Evolutionary conservation across 169 alveolate species (phyloP).

Genomic region (Plasmodium cynomolgi): DNA sequence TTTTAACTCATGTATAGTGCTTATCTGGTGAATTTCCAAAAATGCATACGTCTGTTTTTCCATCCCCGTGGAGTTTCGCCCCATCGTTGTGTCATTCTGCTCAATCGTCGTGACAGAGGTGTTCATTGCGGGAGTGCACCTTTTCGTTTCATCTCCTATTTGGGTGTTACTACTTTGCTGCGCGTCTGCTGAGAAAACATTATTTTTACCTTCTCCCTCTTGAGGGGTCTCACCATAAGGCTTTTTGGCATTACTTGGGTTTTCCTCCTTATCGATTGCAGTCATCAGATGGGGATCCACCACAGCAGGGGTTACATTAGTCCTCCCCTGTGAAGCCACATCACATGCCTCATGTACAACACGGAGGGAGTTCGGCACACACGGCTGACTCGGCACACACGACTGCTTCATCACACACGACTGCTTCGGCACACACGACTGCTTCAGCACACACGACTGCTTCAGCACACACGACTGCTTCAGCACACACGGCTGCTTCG

Average conservation of each 20-base stretch:
- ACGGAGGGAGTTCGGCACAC: too few relatives aligned
- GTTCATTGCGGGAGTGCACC: neutral
- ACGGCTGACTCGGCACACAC: too few relatives aligned
- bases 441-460: too few relatives aligned
- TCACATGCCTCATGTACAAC: too few relatives aligned
- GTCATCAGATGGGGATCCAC: neutral
- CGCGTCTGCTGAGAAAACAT: neutral
- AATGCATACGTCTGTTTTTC: slow-evolving; percentile 32
- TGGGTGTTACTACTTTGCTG: neutral
- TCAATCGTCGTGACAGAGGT: neutral
- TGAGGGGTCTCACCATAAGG: neutral
- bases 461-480: neutral
- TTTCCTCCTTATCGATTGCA: neutral
- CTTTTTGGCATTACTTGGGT: neutral
- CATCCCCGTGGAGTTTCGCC: neutral
- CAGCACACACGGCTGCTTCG: neutral
- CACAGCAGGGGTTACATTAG: neutral
- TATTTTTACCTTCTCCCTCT: neutral
- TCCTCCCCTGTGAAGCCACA: neutral
- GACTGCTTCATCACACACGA: too few relatives aligned
- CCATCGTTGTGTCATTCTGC: neutral
- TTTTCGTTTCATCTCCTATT: neutral
- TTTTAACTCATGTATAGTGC: slow-evolving; percentile 41
- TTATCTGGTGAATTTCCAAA: slow-evolving; percentile 8
- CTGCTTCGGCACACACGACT: too few relatives aligned